These are phyloP conservation scores for Penicillium sclerotigenum DNA, from an alignment of 2,329 filamentous ascomycete genomes.

Conservation along the genomic window DNA sequence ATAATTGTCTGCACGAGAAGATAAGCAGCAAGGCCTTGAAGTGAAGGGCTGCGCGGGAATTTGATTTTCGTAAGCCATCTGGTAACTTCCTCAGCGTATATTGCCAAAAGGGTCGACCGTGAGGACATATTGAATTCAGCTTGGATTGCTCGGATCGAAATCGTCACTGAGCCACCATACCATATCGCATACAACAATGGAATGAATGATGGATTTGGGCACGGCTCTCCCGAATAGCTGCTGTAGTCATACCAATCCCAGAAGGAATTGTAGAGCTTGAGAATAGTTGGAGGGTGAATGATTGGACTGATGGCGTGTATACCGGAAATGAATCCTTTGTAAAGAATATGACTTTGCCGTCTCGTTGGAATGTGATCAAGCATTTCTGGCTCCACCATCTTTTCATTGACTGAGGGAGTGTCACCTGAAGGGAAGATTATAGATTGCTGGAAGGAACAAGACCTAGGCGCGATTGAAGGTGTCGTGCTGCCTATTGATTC, in stretches of 20 bases:
- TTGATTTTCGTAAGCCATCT: conserved; percentile 43
- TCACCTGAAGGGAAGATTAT: conserved; percentile 38
- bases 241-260: conserved; percentile 47
- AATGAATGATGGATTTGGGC: conserved; percentile 43
- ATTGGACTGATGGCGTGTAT: conserved; percentile 47
- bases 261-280: conserved; percentile 43
- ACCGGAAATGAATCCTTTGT: conserved; percentile 48
- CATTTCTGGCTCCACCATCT: conserved; percentile 39
- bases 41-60: conserved; percentile 46
- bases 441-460: conserved; percentile 36
- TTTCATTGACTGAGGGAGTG: conserved; percentile 34
- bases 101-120: conserved; percentile 37
- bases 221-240: conserved; percentile 36
- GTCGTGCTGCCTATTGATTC: conserved; percentile 16
- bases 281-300: conserved; percentile 43
- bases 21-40: conserved; percentile 47
- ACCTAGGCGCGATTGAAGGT: conserved; percentile 12
- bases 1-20: conserved; percentile 48
- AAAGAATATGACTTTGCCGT: conserved; percentile 47
- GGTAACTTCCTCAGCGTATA: conserved; percentile 44
- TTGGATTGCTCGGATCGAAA: conserved; percentile 43
- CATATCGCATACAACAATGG: conserved; percentile 48
- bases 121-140: conserved; percentile 39
- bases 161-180: conserved; percentile 48
- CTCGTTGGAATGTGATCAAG: conserved; percentile 43